Evolutionary conservation across 106 monocot genomes (phyloP).

Genomic region (Dioscorea dumetorum): DNA sequence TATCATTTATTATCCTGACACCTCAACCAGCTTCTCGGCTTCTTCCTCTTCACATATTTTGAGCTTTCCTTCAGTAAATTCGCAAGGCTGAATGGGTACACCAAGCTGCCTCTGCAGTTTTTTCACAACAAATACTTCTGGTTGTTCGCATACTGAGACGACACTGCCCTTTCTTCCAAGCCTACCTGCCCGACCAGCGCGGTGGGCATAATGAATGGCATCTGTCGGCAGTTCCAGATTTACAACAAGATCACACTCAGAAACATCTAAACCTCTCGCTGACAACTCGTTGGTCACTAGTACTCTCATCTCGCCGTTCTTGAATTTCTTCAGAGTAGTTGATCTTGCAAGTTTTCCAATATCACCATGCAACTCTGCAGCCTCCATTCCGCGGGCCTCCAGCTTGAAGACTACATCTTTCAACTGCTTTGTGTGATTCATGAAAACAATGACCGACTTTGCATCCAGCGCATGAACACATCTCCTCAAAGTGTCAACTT

Average conservation of each 20-base stretch:
- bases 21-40: slow-evolving; percentile 7
- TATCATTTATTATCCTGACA: slow-evolving; percentile 7
- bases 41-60: slow-evolving; percentile 46
- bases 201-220: slow-evolving; percentile 90
- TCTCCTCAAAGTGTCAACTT: slow-evolving; percentile 84
- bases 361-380: slow-evolving; percentile 89
- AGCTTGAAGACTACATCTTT: slow-evolving; percentile 93
- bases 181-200: slow-evolving; percentile 84
- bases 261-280: slow-evolving; percentile 89
- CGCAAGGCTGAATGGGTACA: slow-evolving; percentile 47
- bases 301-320: slow-evolving; percentile 72
- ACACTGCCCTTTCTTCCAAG: slow-evolving; percentile 85
- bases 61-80: slow-evolving; percentile 80
- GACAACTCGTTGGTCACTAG: slow-evolving; percentile 93
- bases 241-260: slow-evolving; percentile 90
- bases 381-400: slow-evolving; percentile 81
- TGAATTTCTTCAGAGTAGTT: slow-evolving; percentile 79
- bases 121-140: slow-evolving; percentile 80
- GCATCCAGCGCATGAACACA: slow-evolving; percentile 87
- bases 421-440: slow-evolving; percentile 82
- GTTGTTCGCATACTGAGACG: slow-evolving; percentile 71
- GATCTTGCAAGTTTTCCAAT: slow-evolving; percentile 79
- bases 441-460: slow-evolving; percentile 70
- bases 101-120: slow-evolving; percentile 73
- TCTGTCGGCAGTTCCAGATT: slow-evolving; percentile 94